Base-by-base conservation (phyloP, 108 stramenopile species). In the Poteriospumella lacustris region DNA sequence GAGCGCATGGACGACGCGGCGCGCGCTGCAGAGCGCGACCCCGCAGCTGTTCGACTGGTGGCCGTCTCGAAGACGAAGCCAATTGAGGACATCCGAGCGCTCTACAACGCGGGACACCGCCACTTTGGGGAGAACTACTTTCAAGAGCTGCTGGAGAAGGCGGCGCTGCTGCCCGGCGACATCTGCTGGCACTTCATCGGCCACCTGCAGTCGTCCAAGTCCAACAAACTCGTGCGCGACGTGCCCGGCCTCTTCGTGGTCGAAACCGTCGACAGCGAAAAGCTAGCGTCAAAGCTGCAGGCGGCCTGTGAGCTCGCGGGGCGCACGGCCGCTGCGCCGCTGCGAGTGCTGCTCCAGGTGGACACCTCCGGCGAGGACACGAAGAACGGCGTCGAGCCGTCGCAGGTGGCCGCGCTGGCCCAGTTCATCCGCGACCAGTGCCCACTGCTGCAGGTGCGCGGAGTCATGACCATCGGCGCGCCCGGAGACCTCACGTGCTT, bases 61-160 rank as follows among this genome's bases (percentile, higher is more conserved):
- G 87, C 97, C 0, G 97, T 98, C 15, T 90, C 90, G 75, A 98
- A 98, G 80, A 96, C 95, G 12, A 96, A 98, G 84, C 95, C 95
- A 0, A 56, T 91, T 5, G 89, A 90, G 75, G 78, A 89, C 41
- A 83, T 98, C 1, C 70, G 84, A 68, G 89, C 83, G 47, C 92
- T 93, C n/a, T 97, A 96, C 79, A 85, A 92, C 34, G 77, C 92
- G 42, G 94, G 94, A 3, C 91, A 94, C 68, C 87, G 94, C 33
- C 75, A 91, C 52, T 99, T 99, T 88, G 97, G 97, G 38, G 97
- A 99, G 79, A 99, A 99, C 86, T 99, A 99, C 80, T 93, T 90
- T n/a, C 97, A 99, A 78, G 98, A 99, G 89, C 80, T 99, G 69
- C 88, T 91, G 43, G 88, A 92, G n/a, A 99, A 99, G 78, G 92